These are phyloP conservation scores for Mortierella sp. DNA, from an alignment of 371 early-diverging fungal species.

Conservation along the genomic window DNA sequence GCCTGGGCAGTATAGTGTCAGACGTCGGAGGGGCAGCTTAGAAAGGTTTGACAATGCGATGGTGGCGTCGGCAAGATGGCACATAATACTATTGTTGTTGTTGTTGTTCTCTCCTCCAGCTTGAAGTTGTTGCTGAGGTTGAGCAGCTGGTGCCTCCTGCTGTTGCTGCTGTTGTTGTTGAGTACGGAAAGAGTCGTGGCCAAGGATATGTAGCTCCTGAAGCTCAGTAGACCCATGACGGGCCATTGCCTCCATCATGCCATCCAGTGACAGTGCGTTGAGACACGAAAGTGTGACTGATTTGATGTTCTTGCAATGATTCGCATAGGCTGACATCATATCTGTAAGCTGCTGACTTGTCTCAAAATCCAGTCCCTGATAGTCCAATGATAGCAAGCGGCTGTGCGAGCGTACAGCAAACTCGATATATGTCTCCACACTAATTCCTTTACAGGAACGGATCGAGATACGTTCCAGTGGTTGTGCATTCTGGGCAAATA, in stretches of 20 bases:
- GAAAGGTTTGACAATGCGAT: constrained; percentile 25
- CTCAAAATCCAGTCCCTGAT: constrained; percentile 45
- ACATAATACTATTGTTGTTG: constrained; percentile 16
- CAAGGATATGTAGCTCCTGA: constrained; percentile 50
- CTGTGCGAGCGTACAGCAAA: constrained; percentile 33
- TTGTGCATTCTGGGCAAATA: constrained; percentile 36
- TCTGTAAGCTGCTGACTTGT: constrained; percentile 42
- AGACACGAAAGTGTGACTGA: constrained; percentile 49
- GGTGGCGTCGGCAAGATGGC: constrained; percentile 35
- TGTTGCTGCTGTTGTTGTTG: constrained; percentile 21
- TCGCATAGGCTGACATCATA: constrained; percentile 35
- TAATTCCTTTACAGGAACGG: constrained; percentile 48
- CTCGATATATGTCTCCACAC: constrained; percentile 30
- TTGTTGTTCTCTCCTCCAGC: neutral
- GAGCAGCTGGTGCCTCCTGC: constrained; percentile 4
- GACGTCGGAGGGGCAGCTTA: constrained; percentile 31
- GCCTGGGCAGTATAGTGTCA: constrained; percentile 54
- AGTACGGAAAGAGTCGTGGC: constrained; percentile 31
- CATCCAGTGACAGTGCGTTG: constrained; percentile 35
- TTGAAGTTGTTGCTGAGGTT: constrained; percentile 9
- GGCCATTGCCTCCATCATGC: constrained; percentile 32
- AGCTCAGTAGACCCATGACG: constrained; percentile 12
- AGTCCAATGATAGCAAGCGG: constrained; percentile 29
- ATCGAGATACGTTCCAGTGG: constrained; percentile 48
- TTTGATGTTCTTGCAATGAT: constrained; percentile 34